Conservation (phyloP, 2,329 filamentous ascomycete species). For the Amylocarpus encephaloides region DNA sequence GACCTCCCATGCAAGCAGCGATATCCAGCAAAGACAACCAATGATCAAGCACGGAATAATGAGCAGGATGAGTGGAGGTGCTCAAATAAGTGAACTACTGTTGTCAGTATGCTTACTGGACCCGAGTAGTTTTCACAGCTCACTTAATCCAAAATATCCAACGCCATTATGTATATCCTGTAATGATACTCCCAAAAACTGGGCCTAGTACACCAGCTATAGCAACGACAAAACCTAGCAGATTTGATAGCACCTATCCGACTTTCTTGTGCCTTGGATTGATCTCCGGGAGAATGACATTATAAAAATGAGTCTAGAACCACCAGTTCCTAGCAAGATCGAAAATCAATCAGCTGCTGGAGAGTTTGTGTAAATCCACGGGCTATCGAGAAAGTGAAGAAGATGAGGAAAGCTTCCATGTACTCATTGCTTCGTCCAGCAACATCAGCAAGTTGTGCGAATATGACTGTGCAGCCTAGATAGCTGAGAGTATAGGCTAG, state of each 20-base stretch:
- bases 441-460: conserved; percentile 49
- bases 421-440: conserved; percentile 47
- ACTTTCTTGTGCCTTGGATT: background rate
- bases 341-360: conserved; percentile 2
- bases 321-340: conserved; percentile 4
- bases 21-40: conserved; percentile 1
- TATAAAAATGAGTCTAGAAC: conserved; percentile 2
- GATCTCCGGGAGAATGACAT: background rate
- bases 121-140: background rate
- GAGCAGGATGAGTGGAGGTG: background rate
- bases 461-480: conserved; percentile 46
- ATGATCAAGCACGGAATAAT: conserved; percentile 1
- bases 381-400: background rate
- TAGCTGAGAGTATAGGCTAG: conserved; percentile 42
- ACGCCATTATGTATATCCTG: conserved; percentile 11
- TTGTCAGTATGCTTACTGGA: background rate
- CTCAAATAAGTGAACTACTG: background rate
- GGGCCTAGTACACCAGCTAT: conserved; percentile 29
- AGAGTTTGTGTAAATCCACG: conserved; percentile 1
- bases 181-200: conserved; percentile 14
- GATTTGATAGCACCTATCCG: background rate
- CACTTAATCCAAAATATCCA: conserved; percentile 51
- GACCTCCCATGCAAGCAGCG: conserved; percentile 2
- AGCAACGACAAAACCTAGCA: conserved; percentile 11
- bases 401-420: conserved; percentile 19